Evolutionary conservation across 352 stramenopile species (phyloP), one percentile per base, ranked within the genome.

Genomic region (Pythium scleroteichum): DNA sequence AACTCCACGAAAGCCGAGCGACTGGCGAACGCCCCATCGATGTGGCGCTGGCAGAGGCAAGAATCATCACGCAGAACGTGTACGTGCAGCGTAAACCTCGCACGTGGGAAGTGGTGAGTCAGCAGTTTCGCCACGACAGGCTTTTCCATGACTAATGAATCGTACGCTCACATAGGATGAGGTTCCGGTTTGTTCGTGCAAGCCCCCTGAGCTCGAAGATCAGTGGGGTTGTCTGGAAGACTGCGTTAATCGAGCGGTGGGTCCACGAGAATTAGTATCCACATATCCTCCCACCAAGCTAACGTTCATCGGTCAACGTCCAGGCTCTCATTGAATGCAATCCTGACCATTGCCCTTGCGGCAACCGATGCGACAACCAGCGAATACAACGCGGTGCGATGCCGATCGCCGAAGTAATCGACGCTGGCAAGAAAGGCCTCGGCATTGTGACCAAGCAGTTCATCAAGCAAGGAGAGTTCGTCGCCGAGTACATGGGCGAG

Each of bases 401-500:
- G 78, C 84, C 84, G 0, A 53, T 41, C 14, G 59, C 64, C 4
- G 46, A 87, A 54, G 68, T 93, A 42, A 65, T 86, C 9, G 53
- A 80, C n/a, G 87, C 75, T 39, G 84, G 74, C 1, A 66, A 66
- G 16, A 93, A 92, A 64, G 84, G 84, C 0, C 69, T 94, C 9
- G 84, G 84, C 22, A 63, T 93, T 52, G 67, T 59, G 22, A 40
- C 76, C 23, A 35, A 71, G 22, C 72, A 88, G 62, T 56, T 82
- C 26, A 76, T 94, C 38, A 73, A 75, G 27, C 63, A 69, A 3
- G 75, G 78, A 24, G 75, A 85, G 4, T 93, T 92, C 27, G 78
- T 95, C 16, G 82, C 72, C 24, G 85, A 95, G 64, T 95, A 95
- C 49, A 84, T 89, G 72, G 85, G 85, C 54, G 84, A 94, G 54